Percentiles rank a stretch among this genome's conserved stretches.
Conservation (phyloP, 495 filamentous ascomycete genomes). For the Hypomontagnella submonticulosa region DNA sequence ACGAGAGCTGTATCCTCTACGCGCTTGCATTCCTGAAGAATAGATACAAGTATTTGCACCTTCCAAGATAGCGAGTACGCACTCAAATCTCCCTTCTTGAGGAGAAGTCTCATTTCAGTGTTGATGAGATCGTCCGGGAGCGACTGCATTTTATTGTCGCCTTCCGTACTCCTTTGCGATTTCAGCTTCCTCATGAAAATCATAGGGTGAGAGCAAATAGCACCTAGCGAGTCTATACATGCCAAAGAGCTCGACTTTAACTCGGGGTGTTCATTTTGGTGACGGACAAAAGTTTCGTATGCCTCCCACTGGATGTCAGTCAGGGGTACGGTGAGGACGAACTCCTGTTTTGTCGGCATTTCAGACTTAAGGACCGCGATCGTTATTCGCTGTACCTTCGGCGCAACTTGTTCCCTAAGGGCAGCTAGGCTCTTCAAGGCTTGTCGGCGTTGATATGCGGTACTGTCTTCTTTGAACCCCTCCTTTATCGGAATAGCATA, state of each 20-base stretch:
- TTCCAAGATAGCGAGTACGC: constrained; percentile 68
- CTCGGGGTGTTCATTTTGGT: constrained; percentile 32
- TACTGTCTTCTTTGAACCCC: constrained; percentile 75
- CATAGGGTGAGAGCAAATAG: constrained; percentile 81
- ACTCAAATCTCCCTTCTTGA: constrained; percentile 43
- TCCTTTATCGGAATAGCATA: constrained; percentile 78
- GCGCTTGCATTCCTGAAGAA: constrained; percentile 69
- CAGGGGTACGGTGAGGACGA: constrained; percentile 77
- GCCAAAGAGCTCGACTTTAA: constrained; percentile 60
- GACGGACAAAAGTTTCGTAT: constrained; percentile 70
- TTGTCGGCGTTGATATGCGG: constrained; percentile 59
- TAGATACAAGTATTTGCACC: constrained; percentile 69
- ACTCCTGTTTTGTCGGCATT: constrained; percentile 81
- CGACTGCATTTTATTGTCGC: constrained; percentile 30
- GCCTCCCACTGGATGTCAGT: constrained; percentile 71
- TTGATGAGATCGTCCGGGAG: constrained; percentile 50
- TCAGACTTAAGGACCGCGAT: constrained; percentile 71
- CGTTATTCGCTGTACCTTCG: constrained; percentile 82
- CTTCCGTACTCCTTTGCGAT: constrained; percentile 40
- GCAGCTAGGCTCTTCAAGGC: constrained; percentile 74
- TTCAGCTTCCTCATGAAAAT: constrained; percentile 69
- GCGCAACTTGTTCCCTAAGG: constrained; percentile 75
- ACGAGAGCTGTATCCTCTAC: constrained; percentile 79
- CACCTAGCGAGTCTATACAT: constrained; percentile 60
- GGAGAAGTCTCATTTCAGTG: constrained; percentile 44